A percentile compares a stretch with the other conserved stretches of the same genome.
phyloP scores from a whole-genome alignment of 2,329 filamentous ascomycete species.

The Aspergillus tanneri region DNA sequence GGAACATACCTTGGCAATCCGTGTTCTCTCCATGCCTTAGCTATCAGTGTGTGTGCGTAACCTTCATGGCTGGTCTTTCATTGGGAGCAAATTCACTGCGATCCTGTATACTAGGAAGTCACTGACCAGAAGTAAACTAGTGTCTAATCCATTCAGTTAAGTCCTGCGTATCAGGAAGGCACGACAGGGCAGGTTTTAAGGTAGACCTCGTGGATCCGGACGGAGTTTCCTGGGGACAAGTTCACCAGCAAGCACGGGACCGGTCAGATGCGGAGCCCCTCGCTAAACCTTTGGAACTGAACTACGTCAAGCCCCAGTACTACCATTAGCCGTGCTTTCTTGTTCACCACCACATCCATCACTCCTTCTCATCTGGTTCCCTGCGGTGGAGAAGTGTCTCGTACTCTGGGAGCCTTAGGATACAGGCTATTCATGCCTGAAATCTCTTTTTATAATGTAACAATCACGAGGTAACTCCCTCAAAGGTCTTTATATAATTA shows the following conservation, averaged over 20 bases:
- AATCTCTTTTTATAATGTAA: background rate
- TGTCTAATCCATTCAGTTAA: no score
- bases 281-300: conserved; percentile 8
- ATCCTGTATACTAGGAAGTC: conserved; percentile 5
- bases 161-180: no score
- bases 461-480: background rate
- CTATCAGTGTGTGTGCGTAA: conserved; percentile 32
- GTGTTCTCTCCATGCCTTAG: conserved; percentile 47
- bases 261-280: conserved; percentile 27
- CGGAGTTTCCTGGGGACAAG: conserved; percentile 3
- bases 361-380: no score
- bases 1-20: conserved; percentile 42
- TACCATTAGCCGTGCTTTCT: background rate
- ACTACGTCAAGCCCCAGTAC: conserved; percentile 12
- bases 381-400: no score
- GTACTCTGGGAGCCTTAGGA: background rate
- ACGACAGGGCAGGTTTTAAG: background rate
- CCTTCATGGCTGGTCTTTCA: conserved; percentile 30
- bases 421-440: no score
- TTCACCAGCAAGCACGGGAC: conserved; percentile 17
- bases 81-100: conserved; percentile 7
- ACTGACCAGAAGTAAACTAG: background rate
- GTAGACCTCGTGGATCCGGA: background rate
- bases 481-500: background rate
- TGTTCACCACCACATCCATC: background rate